Conservation (phyloP, 225 moss, liverwort and hornwort genomes). For the Ulota crispa region DNA sequence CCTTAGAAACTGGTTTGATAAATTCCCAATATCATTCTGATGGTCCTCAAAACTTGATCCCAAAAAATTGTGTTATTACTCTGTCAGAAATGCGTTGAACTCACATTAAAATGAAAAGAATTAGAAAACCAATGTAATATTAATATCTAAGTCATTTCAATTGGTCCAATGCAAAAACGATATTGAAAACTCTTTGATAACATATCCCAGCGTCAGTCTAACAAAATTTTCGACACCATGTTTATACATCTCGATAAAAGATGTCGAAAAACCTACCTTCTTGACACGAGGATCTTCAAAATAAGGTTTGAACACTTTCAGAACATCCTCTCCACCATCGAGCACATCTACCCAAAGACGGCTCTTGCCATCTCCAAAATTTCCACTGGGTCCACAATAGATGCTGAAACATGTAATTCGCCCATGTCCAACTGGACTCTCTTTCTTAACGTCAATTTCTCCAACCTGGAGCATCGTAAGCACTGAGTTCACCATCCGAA, state of each 20-base stretch:
- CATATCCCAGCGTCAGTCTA: no score
- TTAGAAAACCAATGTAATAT: no score
- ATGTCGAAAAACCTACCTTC: conserved; percentile 51
- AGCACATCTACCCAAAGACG: conserved; percentile 96
- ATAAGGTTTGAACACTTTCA: conserved; percentile 69
- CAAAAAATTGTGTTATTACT: no score
- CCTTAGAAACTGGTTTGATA: no score
- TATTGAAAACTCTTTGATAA: no score
- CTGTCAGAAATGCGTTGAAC: no score
- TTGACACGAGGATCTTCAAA: conserved; percentile 77
- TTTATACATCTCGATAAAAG: background rate
- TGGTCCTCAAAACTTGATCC: no score
- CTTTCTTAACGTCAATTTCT: conserved; percentile 91
- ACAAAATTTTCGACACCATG: no score
- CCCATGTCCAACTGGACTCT: conserved; percentile 98
- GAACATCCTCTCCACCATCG: conserved; percentile 64
- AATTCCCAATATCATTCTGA: no score
- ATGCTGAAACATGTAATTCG: conserved; percentile 89
- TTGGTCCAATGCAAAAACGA: no score
- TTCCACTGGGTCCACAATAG: conserved; percentile 78
- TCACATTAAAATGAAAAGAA: no score
- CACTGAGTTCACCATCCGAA: conserved; percentile 13
- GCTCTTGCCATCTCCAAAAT: conserved; percentile 79
- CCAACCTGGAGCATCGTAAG: conserved; percentile 63
- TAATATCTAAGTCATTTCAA: no score